A percentile compares a stretch with the other conserved stretches of the same genome.
These are phyloP conservation scores for Ophiosphaerella herpotricha DNA, from an alignment of 2,329 filamentous ascomycete genomes.

Conservation along the genomic window DNA sequence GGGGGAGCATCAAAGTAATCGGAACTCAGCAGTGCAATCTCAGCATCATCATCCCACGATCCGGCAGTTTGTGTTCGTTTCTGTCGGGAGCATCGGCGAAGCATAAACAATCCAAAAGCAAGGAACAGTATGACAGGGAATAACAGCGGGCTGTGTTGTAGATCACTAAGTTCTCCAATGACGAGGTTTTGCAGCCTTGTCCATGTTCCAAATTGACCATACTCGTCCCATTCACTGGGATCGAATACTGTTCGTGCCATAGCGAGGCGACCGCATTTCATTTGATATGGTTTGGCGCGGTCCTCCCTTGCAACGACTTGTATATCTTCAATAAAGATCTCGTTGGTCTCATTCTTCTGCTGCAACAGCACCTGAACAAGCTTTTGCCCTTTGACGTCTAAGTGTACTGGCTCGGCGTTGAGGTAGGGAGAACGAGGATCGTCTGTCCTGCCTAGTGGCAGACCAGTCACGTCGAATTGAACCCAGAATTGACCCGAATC, in stretches of 20 bases:
- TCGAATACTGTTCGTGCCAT: constrained; percentile 30
- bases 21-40: constrained; percentile 22
- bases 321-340: constrained; percentile 27
- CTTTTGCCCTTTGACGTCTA: constrained; percentile 25
- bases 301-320: constrained; percentile 26
- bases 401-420: constrained; percentile 3
- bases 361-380: constrained; percentile 31
- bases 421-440: background rate
- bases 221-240: constrained; percentile 36
- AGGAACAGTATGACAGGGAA: constrained; percentile 21
- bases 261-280: constrained; percentile 35
- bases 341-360: constrained; percentile 8
- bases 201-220: constrained; percentile 33
- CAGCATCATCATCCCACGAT: constrained; percentile 16
- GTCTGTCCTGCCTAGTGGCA: constrained; percentile 5
- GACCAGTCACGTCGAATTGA: constrained; percentile 35
- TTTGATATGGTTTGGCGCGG: constrained; percentile 23
- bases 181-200: constrained; percentile 19
- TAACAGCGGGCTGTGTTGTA: constrained; percentile 15
- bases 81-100: constrained; percentile 11
- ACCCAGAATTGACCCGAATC: constrained; percentile 19
- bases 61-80: constrained; percentile 11
- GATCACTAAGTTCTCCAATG: constrained; percentile 8
- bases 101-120: constrained; percentile 16
- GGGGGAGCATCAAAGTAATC: constrained; percentile 19